Percentiles rank a stretch among this genome's conserved stretches.
These are phyloP conservation scores for Plasmodium vivax DNA, from an alignment of 169 alveolate genomes.

Conservation along the genomic window DNA sequence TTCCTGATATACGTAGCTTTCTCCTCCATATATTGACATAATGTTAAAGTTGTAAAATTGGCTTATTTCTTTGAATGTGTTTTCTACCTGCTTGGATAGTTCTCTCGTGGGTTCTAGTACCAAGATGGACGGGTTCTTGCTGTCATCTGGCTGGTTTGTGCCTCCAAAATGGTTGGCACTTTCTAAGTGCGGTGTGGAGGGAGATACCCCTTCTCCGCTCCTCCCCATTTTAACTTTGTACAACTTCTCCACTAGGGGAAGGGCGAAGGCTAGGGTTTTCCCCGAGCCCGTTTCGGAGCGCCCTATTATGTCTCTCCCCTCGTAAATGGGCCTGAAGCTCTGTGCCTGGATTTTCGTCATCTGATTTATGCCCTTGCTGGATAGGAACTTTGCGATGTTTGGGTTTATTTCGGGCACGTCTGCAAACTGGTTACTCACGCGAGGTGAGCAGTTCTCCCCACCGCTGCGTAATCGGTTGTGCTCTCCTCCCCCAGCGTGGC, in stretches of 20 bases:
- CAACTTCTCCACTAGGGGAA: constrained; percentile 87
- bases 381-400: constrained; percentile 30
- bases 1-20: constrained; percentile 89
- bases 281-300: constrained; percentile 93
- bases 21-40: constrained; percentile 92
- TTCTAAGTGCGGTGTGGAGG: neutral
- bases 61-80: constrained; percentile 80
- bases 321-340: constrained; percentile 76
- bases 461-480: neutral
- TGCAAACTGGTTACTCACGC: neutral
- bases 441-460: neutral
- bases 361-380: constrained; percentile 47
- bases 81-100: constrained; percentile 88
- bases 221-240: constrained; percentile 8
- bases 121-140: constrained; percentile 79
- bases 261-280: constrained; percentile 91
- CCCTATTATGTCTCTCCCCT: constrained; percentile 96
- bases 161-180: neutral
- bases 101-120: constrained; percentile 93
- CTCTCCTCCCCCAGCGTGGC: neutral
- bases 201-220: neutral
- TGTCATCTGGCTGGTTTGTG: neutral
- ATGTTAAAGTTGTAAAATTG: constrained; percentile 81
- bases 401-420: constrained; percentile 13
- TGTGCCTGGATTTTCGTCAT: constrained; percentile 64